Conservation (phyloP, 2,329 filamentous ascomycete species). For the Colletotrichum orbiculare region DNA sequence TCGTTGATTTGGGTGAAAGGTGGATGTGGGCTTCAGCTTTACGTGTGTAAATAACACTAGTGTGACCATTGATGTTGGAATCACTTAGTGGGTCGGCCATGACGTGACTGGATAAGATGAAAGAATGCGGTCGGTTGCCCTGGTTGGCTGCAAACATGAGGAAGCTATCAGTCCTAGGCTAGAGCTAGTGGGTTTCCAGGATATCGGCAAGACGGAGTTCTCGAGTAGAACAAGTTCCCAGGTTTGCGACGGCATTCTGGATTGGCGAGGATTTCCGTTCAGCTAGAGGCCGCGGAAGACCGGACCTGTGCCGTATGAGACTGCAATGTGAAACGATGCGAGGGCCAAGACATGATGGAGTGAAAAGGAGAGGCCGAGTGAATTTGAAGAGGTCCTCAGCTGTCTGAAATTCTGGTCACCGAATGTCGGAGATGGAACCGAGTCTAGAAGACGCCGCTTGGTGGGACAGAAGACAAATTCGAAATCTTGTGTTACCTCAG, state of each 20-base stretch:
- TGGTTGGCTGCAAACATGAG: conserved; percentile 6
- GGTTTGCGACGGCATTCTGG: not conserved
- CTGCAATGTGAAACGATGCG: conserved; percentile 22
- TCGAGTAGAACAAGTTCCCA: conserved; percentile 11
- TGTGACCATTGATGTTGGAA: not conserved
- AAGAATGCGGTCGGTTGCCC: not conserved
- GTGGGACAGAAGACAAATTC: no score
- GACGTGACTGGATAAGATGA: no score
- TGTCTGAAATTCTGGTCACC: no score
- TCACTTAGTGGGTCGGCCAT: conserved; percentile 1
- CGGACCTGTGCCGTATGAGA: conserved; percentile 15
- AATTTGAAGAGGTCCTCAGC: conserved; percentile 5
- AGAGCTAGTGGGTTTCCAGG: conserved; percentile 21
- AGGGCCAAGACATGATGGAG: conserved; percentile 2
- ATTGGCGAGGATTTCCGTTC: conserved; percentile 4
- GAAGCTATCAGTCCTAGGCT: conserved; percentile 2
- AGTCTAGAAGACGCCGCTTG: no score
- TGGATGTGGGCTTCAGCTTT: no score
- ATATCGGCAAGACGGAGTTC: conserved; percentile 18
- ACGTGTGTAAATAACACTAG: not conserved
- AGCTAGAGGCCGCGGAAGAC: conserved; percentile 16
- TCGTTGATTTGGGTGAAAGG: no score
- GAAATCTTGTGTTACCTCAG: no score
- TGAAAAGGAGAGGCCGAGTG: not conserved
- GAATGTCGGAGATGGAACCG: no score